phyloP scores from a whole-genome alignment of 768 basidiomycete species.

The Cystobasidiopsis lactophilus region DNA sequence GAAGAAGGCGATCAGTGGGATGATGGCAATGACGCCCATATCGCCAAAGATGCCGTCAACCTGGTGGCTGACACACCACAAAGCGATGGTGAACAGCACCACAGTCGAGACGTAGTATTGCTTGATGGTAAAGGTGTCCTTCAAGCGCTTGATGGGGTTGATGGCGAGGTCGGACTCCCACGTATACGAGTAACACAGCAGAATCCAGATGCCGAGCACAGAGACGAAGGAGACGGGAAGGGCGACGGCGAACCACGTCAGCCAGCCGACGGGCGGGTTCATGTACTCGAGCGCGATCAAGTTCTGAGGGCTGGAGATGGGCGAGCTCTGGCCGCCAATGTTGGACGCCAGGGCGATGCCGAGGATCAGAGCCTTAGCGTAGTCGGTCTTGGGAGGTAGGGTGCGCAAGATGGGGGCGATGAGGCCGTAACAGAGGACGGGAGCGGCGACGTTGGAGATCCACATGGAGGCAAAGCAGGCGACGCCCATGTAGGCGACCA shows the following conservation, averaged over 20 bases:
- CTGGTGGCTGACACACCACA: conserved; percentile 73
- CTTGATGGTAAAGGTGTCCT: conserved; percentile 54
- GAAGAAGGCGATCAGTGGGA: conserved; percentile 84
- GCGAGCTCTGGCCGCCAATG: conserved; percentile 89
- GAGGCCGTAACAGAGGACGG: conserved; percentile 85
- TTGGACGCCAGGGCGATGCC: conserved; percentile 96
- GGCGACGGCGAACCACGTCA: conserved; percentile 77
- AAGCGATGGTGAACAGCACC: conserved; percentile 55
- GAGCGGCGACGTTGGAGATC: conserved; percentile 98
- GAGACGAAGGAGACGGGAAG: conserved; percentile 74
- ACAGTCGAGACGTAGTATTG: conserved; percentile 80
- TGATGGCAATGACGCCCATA: conserved; percentile 90
- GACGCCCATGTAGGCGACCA: conserved; percentile 85
- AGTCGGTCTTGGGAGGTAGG: conserved; percentile 61
- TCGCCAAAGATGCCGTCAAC: conserved; percentile 63
- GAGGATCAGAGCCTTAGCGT: conserved; percentile 75
- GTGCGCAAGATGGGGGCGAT: conserved; percentile 94
- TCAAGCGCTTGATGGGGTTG: conserved; percentile 58
- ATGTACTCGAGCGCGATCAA: conserved; percentile 74
- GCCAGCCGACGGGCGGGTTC: conserved; percentile 71
- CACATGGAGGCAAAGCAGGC: conserved; percentile 98
- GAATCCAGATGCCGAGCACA: conserved; percentile 71
- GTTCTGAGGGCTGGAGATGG: conserved; percentile 95
- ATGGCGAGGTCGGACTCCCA: conserved; percentile 48
- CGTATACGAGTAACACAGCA: conserved; percentile 64